Conservation (phyloP, 768 basidiomycete genomes). For the Artomyces pyxidatus region DNA sequence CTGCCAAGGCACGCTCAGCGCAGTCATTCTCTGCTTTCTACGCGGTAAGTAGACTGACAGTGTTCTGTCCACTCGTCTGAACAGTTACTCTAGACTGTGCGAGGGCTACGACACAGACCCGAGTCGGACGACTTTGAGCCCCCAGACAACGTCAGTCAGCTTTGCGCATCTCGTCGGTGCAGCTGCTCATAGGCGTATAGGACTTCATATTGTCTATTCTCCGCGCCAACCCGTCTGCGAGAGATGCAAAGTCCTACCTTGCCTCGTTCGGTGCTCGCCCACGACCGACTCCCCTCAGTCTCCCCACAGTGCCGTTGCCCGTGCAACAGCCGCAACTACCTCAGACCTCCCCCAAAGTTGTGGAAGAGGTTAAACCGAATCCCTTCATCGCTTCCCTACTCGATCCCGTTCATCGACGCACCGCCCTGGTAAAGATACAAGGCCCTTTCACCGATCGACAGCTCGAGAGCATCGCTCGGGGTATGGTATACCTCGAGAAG, state of each 20-base stretch:
- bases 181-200: conserved; percentile 32
- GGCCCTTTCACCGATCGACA: conserved; percentile 92
- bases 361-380: conserved; percentile 32
- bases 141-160: conserved; percentile 2
- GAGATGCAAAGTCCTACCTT: conserved; percentile 87
- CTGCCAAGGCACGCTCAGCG: conserved; percentile 15
- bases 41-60: conserved; percentile 36
- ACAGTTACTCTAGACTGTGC: conserved; percentile 3
- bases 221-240: conserved; percentile 81
- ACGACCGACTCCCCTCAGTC: conserved; percentile 12
- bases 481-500: conserved; percentile 92
- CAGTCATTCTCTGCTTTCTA: conserved; percentile 44
- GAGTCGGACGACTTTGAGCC: conserved; percentile 3
- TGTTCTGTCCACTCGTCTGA: background rate
- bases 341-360: conserved; percentile 19
- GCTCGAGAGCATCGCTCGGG: conserved; percentile 87
- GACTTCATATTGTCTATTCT: conserved; percentile 96
- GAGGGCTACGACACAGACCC: conserved; percentile 8
- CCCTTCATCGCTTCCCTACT: conserved; percentile 66
- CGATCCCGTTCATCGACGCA: conserved; percentile 77
- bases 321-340: conserved; percentile 23
- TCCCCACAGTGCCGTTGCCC: conserved; percentile 18
- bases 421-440: conserved; percentile 94
- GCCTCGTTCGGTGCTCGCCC: conserved; percentile 80
- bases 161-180: background rate